Conservation (phyloP, 164 flowering plant genomes). For the Piper longum region DNA sequence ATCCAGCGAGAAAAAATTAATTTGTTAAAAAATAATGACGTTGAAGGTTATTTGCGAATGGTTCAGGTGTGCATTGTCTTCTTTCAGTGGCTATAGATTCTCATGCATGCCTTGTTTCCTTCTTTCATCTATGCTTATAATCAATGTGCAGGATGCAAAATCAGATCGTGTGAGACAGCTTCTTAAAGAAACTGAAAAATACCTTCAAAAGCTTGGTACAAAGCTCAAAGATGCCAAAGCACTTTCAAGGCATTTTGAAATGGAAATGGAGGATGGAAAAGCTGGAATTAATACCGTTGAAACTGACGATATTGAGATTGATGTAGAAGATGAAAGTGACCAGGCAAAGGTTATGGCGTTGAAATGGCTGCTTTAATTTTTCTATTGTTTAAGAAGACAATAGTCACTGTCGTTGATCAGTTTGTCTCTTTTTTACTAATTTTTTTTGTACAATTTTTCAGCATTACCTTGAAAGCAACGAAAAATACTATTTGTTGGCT, state of each 20-base stretch:
- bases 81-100: not conserved
- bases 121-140: not conserved
- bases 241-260: constrained; percentile 42
- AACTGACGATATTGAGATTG: constrained; percentile 36
- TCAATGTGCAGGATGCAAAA: constrained; percentile 68
- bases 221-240: constrained; percentile 77
- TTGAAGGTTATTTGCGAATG: constrained; percentile 97
- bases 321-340: constrained; percentile 76
- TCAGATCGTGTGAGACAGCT: constrained; percentile 95
- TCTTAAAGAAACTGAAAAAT: constrained; percentile 93
- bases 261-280: constrained; percentile 50
- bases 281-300: constrained; percentile 24
- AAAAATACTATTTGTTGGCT: constrained; percentile 94
- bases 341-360: constrained; percentile 61
- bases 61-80: constrained; percentile 52
- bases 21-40: constrained; percentile 90
- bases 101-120: not conserved
- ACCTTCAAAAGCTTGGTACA: constrained; percentile 91
- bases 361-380: too few relatives aligned
- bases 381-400: not conserved
- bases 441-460: constrained; percentile 23
- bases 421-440: not conserved
- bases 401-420: not conserved
- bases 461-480: constrained; percentile 98
- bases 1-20: constrained; percentile 98